These are phyloP conservation scores for Myrmaecium sp. DNA, from an alignment of 2,329 filamentous ascomycete genomes.

Conservation along the genomic window DNA sequence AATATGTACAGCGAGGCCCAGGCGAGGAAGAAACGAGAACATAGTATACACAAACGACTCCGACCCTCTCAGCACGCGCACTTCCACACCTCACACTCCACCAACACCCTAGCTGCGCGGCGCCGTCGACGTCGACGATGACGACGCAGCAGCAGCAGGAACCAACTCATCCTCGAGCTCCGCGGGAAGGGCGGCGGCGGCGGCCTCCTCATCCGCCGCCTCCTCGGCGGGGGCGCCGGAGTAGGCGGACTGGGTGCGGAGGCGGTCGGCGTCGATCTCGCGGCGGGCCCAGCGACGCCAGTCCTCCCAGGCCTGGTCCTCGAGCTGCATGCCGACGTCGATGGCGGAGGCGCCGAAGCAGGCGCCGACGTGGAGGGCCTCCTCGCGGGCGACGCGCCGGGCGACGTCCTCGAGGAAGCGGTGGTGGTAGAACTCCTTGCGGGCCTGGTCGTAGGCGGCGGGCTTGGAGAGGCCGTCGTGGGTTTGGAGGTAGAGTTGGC, in stretches of 20 bases:
- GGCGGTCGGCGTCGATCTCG: slow-evolving; percentile 32
- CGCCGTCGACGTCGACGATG: too few relatives aligned
- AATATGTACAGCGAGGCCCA: too few relatives aligned
- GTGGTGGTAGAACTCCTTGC: slow-evolving; percentile 77
- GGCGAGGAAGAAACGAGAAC: too few relatives aligned
- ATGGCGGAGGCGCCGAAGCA: slow-evolving; percentile 68
- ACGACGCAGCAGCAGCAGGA: too few relatives aligned
- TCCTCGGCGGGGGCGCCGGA: slow-evolving; percentile 19
- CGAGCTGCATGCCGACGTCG: slow-evolving; percentile 65
- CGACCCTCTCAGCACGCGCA: too few relatives aligned
- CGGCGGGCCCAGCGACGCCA: slow-evolving; percentile 69
- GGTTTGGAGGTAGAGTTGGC: slow-evolving; percentile 68
- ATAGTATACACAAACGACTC: too few relatives aligned
- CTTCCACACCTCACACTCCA: too few relatives aligned
- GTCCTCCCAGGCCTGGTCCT: slow-evolving; percentile 60
- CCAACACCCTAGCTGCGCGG: too few relatives aligned
- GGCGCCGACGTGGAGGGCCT: slow-evolving; percentile 69
- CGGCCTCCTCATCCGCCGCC: slow-evolving; percentile 7
- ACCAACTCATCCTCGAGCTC: too few relatives aligned
- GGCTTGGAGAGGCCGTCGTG: slow-evolving; percentile 37
- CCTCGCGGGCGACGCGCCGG: slow-evolving; percentile 67
- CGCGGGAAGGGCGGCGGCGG: too few relatives aligned
- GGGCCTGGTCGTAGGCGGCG: slow-evolving; percentile 69
- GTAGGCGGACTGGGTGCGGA: slow-evolving; percentile 28
- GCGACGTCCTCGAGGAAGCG: slow-evolving; percentile 72